Evolutionary conservation across 371 early-diverging fungal genomes (phyloP), one percentile per base, ranked within the genome.

Genomic region (Mortierella sp.): DNA sequence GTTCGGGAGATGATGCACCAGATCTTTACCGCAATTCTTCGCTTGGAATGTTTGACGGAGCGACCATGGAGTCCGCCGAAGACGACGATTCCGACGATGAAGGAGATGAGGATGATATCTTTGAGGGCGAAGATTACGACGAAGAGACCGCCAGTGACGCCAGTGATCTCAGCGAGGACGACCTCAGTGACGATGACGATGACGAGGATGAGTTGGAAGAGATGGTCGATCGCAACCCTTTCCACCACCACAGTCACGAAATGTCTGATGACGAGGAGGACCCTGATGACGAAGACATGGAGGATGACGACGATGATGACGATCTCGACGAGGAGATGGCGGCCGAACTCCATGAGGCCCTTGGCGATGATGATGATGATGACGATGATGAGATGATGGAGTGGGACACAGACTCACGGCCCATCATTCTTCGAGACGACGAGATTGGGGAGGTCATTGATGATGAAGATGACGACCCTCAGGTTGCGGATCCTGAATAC

Each of bases 1-100:
- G 86, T 81, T 89, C 93, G 83, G 89, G 92, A 84, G 74, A 74
- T n/a, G 57, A 74, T 13, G 57, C 57, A 7, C 57, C 54, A 13
- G 74, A 54, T 74, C 88, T 96, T 16, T 96, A 96, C 87, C 92
- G 97, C 63, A 96, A 97, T 83, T 99, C 99, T 26, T 94, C 98
- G 14, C 92, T 99, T 11, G 97, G 98, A 19, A 94, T 74, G 74
- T 74, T 74, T 57, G 74, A 74, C 13, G 58, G 74, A 44, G 57
- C 74, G 24, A 57, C 57, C 55, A 74, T 57, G 0, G 74, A 74
- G 45, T 44, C 26, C 19, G 74, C 57, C 45, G 74, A 54, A 16
- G 74, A 74, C 38, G 38, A 44, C 42, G 58, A 74, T 28, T 92
- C 92, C 60, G 92, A 88, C 65, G 95, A 91, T 68, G 94, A 95